Conservation (phyloP, 179 eudicot genomes). For the Amaranthus tricolor region DNA sequence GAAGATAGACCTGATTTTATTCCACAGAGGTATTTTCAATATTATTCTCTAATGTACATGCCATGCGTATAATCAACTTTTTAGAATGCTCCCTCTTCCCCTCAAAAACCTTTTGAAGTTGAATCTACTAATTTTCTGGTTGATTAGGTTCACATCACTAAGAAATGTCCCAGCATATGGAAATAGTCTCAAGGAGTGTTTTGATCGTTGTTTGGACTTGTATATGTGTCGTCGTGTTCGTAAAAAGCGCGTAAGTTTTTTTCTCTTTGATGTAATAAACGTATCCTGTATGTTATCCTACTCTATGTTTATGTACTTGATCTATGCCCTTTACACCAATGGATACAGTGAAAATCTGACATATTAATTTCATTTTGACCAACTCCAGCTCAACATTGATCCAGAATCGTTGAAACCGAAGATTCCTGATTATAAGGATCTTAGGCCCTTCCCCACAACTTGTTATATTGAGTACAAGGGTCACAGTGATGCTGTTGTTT, state of each 20-base stretch:
- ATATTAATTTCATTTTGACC: conserved; percentile 4
- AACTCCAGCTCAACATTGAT: conserved; percentile 73
- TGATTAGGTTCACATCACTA: conserved; percentile 64
- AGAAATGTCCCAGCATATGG: conserved; percentile 89
- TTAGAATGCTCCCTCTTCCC: not conserved
- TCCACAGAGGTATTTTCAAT: conserved; percentile 56
- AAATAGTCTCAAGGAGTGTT: conserved; percentile 58
- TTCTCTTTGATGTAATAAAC: not conserved
- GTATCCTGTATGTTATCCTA: not conserved
- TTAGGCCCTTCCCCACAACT: conserved; percentile 76
- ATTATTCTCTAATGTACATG: conserved; percentile 17
- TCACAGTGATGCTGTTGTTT: conserved; percentile 74
- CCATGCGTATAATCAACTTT: not conserved
- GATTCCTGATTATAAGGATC: conserved; percentile 79
- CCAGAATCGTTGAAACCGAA: conserved; percentile 88
- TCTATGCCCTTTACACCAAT: not conserved
- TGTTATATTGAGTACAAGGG: conserved; percentile 92
- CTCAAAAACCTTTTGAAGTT: conserved; percentile 1
- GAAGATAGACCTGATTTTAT: conserved; percentile 95
- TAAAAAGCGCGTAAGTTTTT: conserved; percentile 71
- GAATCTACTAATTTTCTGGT: conserved; percentile 1
- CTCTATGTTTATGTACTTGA: not conserved
- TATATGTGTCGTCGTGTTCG: conserved; percentile 88
- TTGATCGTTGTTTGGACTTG: conserved; percentile 86
- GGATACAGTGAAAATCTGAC: not conserved